Base-by-base conservation (phyloP, 495 filamentous ascomycete genomes). In the Diplogelasinospora grovesii region DNA sequence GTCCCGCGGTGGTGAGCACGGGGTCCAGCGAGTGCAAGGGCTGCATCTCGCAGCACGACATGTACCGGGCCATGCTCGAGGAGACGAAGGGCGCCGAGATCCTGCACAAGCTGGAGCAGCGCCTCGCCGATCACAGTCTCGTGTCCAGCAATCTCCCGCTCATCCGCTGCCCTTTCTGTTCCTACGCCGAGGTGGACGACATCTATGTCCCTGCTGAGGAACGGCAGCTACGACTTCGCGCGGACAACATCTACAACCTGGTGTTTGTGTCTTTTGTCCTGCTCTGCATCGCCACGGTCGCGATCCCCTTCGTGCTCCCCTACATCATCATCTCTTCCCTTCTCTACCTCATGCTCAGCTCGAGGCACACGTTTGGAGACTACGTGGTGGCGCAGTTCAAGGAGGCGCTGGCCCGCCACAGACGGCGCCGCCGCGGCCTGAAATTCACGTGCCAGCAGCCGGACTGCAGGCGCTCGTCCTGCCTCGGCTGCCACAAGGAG, bases 111-210 rank as follows among this genome's bases (percentile, higher is more conserved):
- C 73, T 98, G 8, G 82, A 95, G 47, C 79, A 86, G 45, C 79
- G 85, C 11, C 64, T 88, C 3, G 82, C 83, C 2, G 78, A 78
- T 10, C 84, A 93, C 45, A 71, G 65, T 2, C 70, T 98, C 6
- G 52, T 83, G 21, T 78, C 82, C 36, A 83, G 82, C 22, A 67
- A 76, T 14, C 60, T 95, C 13, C 79, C 80, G n/a, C 73, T 96
- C 10, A 64, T 94, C 36, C 77, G 79, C 22, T 98, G 92, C 53
- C 89, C 89, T 0, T 95, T 90, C 52, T 98, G 92, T 70, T 64
- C 70, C 30, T 98, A 96, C 51, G 87, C 86, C 23, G 90, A 97
- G 63, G 73, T 82, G 10, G 86, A 95, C 56, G 83, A 92, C 24
- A 68, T 82, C 30, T 83, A 85, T 51, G 69, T 85, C 31, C 78